phyloP scores from a whole-genome alignment of 2,329 filamentous ascomycete genomes.

The Lojkania enalia region DNA sequence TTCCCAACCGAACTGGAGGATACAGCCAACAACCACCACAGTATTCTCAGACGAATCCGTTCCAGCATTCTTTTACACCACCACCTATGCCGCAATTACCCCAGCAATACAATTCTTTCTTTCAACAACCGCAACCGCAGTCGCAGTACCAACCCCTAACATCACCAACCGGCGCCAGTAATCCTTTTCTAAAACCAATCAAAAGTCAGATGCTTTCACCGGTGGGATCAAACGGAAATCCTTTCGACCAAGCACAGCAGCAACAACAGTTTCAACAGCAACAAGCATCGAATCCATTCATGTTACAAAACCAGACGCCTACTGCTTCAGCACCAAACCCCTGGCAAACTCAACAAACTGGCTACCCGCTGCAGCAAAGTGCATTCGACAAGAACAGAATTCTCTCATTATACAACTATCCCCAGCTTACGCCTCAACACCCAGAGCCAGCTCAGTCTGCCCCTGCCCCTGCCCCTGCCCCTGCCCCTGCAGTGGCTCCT shows the following conservation, averaged over 20 bases:
- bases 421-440: constrained; percentile 55
- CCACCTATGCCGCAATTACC: constrained; percentile 48
- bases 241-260: constrained; percentile 36
- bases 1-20: constrained; percentile 76
- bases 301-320: constrained; percentile 22
- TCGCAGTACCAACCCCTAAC: constrained; percentile 44
- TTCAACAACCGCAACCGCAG: constrained; percentile 31
- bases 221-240: constrained; percentile 36
- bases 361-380: constrained; percentile 28
- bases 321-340: constrained; percentile 24
- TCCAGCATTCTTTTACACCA: constrained; percentile 46
- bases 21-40: constrained; percentile 47
- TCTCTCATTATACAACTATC: constrained; percentile 71
- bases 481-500: constrained; percentile 32
- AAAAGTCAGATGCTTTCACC: constrained; percentile 49
- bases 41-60: constrained; percentile 45
- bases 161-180: constrained; percentile 43
- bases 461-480: constrained; percentile 19
- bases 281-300: constrained; percentile 30
- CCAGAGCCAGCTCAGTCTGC: constrained; percentile 40
- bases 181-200: constrained; percentile 50
- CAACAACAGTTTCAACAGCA: constrained; percentile 25
- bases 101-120: constrained; percentile 42
- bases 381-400: constrained; percentile 73
- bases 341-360: constrained; percentile 31